phyloP scores from a whole-genome alignment of 495 filamentous ascomycete species.

The Corynascus novoguineensis region DNA sequence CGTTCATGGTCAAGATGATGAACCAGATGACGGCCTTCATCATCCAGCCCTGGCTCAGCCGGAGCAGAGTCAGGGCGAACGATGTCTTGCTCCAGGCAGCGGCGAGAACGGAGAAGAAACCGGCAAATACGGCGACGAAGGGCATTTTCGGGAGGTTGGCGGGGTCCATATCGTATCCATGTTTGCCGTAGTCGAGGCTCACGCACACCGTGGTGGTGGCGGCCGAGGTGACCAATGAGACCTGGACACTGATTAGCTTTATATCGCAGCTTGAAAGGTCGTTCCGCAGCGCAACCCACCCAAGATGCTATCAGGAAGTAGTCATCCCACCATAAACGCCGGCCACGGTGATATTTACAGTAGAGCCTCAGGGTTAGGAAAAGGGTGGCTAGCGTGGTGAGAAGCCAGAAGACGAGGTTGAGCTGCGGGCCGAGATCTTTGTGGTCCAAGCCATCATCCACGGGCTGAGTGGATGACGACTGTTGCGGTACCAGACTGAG shows the following conservation, averaged over 20 bases:
- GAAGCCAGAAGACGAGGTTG: slow-evolving; percentile 34
- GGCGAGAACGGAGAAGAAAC: slow-evolving; percentile 24
- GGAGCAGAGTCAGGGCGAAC: slow-evolving; percentile 25
- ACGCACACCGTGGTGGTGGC: slow-evolving; percentile 23
- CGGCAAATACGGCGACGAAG: slow-evolving; percentile 20
- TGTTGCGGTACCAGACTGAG: neutral
- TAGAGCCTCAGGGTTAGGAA: slow-evolving; percentile 27
- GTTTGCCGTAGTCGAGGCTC: slow-evolving; percentile 24
- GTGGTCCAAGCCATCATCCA: slow-evolving; percentile 14
- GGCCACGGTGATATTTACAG: slow-evolving; percentile 25
- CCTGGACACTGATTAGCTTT: neutral
- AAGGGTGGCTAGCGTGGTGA: slow-evolving; percentile 23
- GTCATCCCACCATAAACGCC: slow-evolving; percentile 31
- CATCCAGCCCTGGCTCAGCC: slow-evolving; percentile 20
- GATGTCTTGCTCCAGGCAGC: slow-evolving; percentile 23
- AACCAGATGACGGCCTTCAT: slow-evolving; percentile 18
- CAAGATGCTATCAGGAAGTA: slow-evolving; percentile 28
- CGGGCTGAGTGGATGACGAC: neutral
- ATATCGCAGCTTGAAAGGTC: neutral
- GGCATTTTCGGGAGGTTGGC: slow-evolving; percentile 16
- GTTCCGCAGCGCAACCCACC: neutral
- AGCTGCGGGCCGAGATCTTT: slow-evolving; percentile 24
- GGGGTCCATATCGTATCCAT: slow-evolving; percentile 19
- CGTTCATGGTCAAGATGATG: slow-evolving; percentile 22
- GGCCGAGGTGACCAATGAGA: slow-evolving; percentile 13